Percentiles rank a stretch among this genome's conserved stretches.
These are phyloP conservation scores for Phtheirospermum japonicum DNA, from an alignment of 257 asterid genomes.

Conservation along the genomic window DNA sequence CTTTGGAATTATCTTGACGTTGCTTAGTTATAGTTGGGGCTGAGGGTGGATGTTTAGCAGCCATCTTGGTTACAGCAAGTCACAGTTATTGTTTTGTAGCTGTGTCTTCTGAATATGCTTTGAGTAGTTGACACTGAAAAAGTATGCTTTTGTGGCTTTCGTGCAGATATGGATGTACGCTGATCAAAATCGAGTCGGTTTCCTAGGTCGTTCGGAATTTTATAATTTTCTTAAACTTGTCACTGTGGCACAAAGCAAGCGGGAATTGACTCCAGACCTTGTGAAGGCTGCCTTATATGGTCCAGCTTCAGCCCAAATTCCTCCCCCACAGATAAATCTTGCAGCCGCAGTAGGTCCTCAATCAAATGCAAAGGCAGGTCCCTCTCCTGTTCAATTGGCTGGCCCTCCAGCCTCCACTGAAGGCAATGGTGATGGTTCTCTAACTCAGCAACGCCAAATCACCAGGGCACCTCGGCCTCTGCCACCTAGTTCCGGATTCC, in stretches of 20 bases:
- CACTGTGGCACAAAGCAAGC: conserved; percentile 91
- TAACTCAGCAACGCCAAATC: conserved; percentile 54
- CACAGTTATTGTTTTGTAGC: not conserved
- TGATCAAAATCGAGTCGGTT: conserved; percentile 72
- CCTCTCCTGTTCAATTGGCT: conserved; percentile 40
- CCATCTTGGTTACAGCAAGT: conserved; percentile 16
- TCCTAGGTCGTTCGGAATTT: conserved; percentile 83
- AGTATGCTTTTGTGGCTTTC: conserved; percentile 16
- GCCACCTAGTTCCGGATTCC: conserved; percentile 52
- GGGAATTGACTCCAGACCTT: conserved; percentile 81
- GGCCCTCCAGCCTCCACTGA: conserved; percentile 44
- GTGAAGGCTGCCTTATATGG: conserved; percentile 90
- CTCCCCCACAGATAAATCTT: conserved; percentile 84
- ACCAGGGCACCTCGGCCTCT: conserved; percentile 55
- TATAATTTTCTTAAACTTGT: conserved; percentile 94
- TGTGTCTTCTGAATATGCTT: conserved; percentile 18
- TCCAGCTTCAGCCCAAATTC: conserved; percentile 90
- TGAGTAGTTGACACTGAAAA: conserved; percentile 19
- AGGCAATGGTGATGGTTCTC: conserved; percentile 42
- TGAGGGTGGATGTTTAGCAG: conserved; percentile 23
- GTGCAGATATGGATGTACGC: conserved; percentile 88
- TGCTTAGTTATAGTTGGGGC: conserved; percentile 13
- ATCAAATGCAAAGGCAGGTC: conserved; percentile 39
- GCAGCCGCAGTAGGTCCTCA: conserved; percentile 45
- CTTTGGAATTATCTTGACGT: conserved; percentile 7